Evolutionary conservation across 1,139 yeast genomes (phyloP), one percentile per base, ranked within the genome.

Genomic region (Suhomyces yuchorum): DNA sequence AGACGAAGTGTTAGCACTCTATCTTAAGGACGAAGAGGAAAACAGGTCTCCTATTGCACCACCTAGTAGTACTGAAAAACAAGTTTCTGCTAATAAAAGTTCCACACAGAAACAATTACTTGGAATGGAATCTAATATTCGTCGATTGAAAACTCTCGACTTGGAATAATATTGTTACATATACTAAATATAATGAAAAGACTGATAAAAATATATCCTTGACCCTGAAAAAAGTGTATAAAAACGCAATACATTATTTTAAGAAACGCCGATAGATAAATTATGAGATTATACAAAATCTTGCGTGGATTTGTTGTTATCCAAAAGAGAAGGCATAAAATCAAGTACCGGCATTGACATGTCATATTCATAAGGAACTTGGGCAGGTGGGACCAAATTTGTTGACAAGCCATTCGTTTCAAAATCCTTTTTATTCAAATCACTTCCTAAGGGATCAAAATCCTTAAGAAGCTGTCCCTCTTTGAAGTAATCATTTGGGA

Each of bases 1-100:
- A 15, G 96, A 88, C 61, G 96, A 87, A 60, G 76, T 87, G 19
- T 68, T 88, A 17, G 67, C 85, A 8, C 60, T 83, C 1, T 87
- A 85, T 56, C 66, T 88, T 28, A 77, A 80, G 42, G 91, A 87
- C 56, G 89, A 48, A 17, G 53, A 52, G 35, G 48, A 42, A 9
- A 43, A 51, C 9, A 48, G 46, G 23, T 36, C 35, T 28, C 37
- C 43, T 8, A 49, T 60, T n/a, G 50, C 63, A 18, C 70, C 71
- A 0, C 56, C 56, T 32, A 53, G 58, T 17, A 49, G 56, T 8
- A 50, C 58, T 30, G 58, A 56, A 32, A 55, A 53, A 43, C 55
- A 44, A 26, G 32, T 37, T 7, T 40, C 44, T 9, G 54, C 46
- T 20, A 47, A 30, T 3, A 53, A 52, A 36, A 55, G 49, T 20